Conservation (phyloP, 495 filamentous ascomycete genomes). For the Neurospora sp. region DNA sequence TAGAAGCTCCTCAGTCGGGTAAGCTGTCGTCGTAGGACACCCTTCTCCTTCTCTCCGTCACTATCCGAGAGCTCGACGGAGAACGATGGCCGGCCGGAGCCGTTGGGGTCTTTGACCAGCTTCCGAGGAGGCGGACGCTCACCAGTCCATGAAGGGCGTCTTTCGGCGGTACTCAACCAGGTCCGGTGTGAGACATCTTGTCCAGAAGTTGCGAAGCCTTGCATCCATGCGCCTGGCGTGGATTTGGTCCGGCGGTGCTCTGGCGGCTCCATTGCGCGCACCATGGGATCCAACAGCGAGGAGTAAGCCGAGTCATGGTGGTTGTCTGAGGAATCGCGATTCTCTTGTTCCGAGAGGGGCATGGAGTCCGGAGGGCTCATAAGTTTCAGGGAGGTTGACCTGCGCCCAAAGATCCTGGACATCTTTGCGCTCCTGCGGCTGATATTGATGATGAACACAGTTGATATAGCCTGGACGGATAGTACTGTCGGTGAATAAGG, state of each 20-base stretch:
- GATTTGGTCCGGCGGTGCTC: constrained; percentile 3
- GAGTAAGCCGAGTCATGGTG: constrained; percentile 13
- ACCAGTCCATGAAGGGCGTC: constrained; percentile 8
- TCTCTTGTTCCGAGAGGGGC: background rate
- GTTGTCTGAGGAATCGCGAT: background rate
- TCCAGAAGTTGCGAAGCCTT: background rate
- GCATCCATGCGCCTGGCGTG: background rate
- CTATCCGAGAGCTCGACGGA: constrained; percentile 18
- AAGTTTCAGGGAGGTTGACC: background rate
- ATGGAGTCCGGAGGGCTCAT: background rate
- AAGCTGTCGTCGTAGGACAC: constrained; percentile 15
- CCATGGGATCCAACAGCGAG: constrained; percentile 16
- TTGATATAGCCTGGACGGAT: background rate
- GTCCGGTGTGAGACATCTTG: background rate
- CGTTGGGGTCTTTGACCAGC: constrained; percentile 20
- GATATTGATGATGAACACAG: background rate
- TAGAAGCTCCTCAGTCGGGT: constrained; percentile 18
- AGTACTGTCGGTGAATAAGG: background rate
- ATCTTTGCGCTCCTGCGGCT: background rate
- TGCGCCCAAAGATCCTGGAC: background rate
- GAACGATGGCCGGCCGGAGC: constrained; percentile 15
- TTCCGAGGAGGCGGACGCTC: constrained; percentile 19
- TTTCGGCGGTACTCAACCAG: constrained; percentile 16
- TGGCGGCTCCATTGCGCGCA: background rate
- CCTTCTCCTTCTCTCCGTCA: constrained; percentile 16